phyloP scores from a whole-genome alignment of 768 basidiomycete genomes.

The Suillus lakei region DNA sequence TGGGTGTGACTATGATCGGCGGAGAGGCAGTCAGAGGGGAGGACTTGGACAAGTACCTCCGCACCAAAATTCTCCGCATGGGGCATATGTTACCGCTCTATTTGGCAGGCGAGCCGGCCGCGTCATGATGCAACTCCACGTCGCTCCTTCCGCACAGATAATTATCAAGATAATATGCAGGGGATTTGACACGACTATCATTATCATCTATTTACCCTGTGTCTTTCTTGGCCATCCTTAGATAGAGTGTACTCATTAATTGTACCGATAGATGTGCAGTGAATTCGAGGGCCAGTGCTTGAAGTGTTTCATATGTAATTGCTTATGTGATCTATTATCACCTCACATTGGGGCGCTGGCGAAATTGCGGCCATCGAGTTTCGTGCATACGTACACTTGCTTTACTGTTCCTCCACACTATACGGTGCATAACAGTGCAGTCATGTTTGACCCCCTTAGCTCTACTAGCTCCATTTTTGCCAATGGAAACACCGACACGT shows the following conservation, averaged over 20 bases:
- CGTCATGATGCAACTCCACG: background rate
- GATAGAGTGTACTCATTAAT: background rate
- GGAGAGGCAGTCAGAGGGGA: slow-evolving; percentile 75
- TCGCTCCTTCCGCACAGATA: background rate
- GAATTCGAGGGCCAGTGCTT: background rate
- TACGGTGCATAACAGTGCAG: slow-evolving; percentile 2
- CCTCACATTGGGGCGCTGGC: background rate
- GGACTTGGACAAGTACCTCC: slow-evolving; percentile 93
- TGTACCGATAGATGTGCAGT: background rate
- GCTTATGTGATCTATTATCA: slow-evolving; percentile 4
- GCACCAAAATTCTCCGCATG: slow-evolving; percentile 97
- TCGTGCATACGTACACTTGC: background rate
- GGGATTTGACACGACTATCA: background rate
- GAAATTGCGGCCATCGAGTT: background rate
- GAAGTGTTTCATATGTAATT: background rate
- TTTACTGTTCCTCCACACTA: background rate
- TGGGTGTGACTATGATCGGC: slow-evolving; percentile 83
- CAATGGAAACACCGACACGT: slow-evolving; percentile 47
- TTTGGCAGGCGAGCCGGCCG: background rate
- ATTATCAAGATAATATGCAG: background rate
- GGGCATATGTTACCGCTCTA: slow-evolving; percentile 83
- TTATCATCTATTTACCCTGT: slow-evolving; percentile 7
- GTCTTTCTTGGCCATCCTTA: background rate
- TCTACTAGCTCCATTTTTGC: slow-evolving; percentile 59
- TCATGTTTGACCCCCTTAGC: slow-evolving; percentile 77